Base-by-base conservation (phyloP, 345 rosid genomes). In the Sonneratia alba region DNA sequence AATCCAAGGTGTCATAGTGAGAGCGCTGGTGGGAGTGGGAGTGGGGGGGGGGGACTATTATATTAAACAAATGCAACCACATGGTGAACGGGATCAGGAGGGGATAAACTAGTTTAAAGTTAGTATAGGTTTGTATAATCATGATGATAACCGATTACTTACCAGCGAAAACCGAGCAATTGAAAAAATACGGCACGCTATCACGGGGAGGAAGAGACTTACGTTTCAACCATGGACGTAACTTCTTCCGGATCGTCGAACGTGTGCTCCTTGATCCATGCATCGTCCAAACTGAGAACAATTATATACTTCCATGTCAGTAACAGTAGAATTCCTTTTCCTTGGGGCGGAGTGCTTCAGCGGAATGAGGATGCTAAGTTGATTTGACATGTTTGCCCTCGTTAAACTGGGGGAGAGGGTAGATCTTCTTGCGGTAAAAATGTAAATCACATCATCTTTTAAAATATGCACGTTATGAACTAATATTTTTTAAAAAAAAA, bases 221-320 rank as follows among this genome's bases (percentile, higher is more conserved):
- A 93, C 98, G 77, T 85, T 76, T 88, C 87, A 74, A 93, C 97
- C 88, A 83, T 76, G 3, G 91, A 80, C 71, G 88, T 96, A 37
- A 91, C 73, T 68, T 79, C 87, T 61, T 87, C 96, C 59, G 96
- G 97, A 83, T 89, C 76, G 37, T 87, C 85, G n/a, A 85, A 83
- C 0, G 91, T 86, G 74, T 91, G 90, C 78, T 81, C 83, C 63
- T 57, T 57, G 61, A 76, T 84, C 96, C 90, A 77, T 47, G 77
- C 51, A 47, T 47, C 47, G 71, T 74, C 27, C 21, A 27, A 4
- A 12, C 66, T 64, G 9, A 36, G 27, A 40, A 24, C 38, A 47
- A 59, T 56, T 5, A 68, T 57, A 3, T 9, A 42, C 45, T 9
- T 5, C 6, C 2, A 42, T 42, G 6, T 42, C 45, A 42, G 10